phyloP scores from a whole-genome alignment of 2,329 filamentous ascomycete species.

The Aspergillus neotritici region DNA sequence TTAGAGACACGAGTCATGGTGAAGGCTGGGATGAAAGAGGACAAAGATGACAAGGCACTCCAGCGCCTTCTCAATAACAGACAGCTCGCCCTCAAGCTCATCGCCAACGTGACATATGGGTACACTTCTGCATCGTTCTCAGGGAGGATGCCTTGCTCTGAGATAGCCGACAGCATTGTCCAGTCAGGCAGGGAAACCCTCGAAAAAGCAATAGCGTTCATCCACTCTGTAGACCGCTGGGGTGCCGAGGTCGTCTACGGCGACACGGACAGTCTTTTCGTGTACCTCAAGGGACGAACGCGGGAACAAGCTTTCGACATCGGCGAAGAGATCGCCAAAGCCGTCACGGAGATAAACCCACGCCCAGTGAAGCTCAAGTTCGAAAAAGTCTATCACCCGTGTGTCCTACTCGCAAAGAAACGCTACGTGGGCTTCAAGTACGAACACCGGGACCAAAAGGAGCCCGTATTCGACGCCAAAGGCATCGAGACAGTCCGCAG shows the following conservation, averaged over 20 bases:
- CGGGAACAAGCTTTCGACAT: conserved; percentile 86
- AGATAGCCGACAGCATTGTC: conserved; percentile 97
- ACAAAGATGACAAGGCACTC: conserved; percentile 79
- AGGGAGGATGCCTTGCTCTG: conserved; percentile 93
- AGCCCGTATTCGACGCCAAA: conserved; percentile 93
- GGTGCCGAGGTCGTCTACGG: conserved; percentile 96
- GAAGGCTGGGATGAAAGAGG: conserved; percentile 90
- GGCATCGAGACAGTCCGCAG: conserved; percentile 95
- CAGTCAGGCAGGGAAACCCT: conserved; percentile 92
- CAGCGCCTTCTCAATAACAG: conserved; percentile 88
- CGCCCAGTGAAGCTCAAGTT: conserved; percentile 93
- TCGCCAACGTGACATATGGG: conserved; percentile 98
- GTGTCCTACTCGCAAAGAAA: conserved; percentile 90
- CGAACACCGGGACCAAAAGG: conserved; percentile 66
- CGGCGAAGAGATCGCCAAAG: conserved; percentile 83
- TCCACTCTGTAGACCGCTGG: conserved; percentile 83
- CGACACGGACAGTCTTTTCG: conserved; percentile 92
- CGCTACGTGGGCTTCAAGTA: conserved; percentile 98
- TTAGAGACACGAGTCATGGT: conserved; percentile 96
- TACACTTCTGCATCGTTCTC: conserved; percentile 97
- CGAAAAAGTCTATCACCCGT: conserved; percentile 96
- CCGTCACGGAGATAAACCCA: conserved; percentile 84
- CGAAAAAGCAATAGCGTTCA: conserved; percentile 85
- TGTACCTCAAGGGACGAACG: conserved; percentile 81
- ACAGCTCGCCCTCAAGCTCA: conserved; percentile 87